Conservation (phyloP, 345 rosid species). For the Lepidium aucheri region DNA sequence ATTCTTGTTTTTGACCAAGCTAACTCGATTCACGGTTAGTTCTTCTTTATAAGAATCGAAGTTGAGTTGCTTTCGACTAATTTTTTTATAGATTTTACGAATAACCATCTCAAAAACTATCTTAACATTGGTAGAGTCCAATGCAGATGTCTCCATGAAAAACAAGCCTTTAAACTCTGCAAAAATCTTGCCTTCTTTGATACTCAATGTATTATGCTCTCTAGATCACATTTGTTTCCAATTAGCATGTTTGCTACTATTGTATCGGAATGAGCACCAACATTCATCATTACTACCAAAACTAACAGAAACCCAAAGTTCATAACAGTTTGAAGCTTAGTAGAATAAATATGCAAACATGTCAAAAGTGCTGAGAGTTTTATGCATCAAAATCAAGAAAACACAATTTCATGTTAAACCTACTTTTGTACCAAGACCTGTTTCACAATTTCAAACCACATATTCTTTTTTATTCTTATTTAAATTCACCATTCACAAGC, state of each 20-base stretch:
- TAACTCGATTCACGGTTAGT: constrained; percentile 60
- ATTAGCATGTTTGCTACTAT: constrained; percentile 73
- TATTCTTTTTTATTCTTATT: too few relatives aligned
- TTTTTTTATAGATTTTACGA: constrained; percentile 57
- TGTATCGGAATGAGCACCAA: constrained; percentile 54
- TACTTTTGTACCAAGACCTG: too few relatives aligned
- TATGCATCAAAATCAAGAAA: neutral
- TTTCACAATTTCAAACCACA: too few relatives aligned
- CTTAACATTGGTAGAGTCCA: constrained; percentile 70
- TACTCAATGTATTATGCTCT: constrained; percentile 55
- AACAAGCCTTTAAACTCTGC: constrained; percentile 75
- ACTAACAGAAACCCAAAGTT: neutral
- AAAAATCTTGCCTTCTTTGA: constrained; percentile 69
- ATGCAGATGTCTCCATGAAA: constrained; percentile 83
- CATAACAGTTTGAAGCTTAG: neutral
- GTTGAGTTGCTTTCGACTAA: constrained; percentile 63
- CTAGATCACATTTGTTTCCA: constrained; percentile 86
- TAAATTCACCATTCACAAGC: too few relatives aligned
- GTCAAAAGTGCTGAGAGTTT: neutral
- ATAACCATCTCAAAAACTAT: constrained; percentile 74
- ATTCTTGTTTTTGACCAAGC: constrained; percentile 39
- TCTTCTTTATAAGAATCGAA: constrained; percentile 78
- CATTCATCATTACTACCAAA: neutral
- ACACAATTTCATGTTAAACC: too few relatives aligned
- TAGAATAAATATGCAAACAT: neutral